Percentiles rank a stretch among this genome's conserved stretches.
Conservation (phyloP, 2,329 filamentous ascomycete species). For the Pestalotiopsis sp. region DNA sequence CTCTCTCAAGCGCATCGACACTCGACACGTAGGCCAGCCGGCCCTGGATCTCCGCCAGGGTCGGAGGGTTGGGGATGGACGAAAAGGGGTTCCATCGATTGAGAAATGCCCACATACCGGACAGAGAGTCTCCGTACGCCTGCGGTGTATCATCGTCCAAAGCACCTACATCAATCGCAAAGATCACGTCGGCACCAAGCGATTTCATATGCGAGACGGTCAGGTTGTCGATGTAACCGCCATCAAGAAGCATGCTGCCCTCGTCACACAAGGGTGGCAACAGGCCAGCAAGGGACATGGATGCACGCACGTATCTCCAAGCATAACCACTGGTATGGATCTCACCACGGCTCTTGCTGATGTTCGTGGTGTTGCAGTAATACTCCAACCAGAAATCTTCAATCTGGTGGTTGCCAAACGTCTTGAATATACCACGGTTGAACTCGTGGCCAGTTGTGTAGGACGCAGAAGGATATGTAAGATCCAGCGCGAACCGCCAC, state of each 20-base stretch:
- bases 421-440: conserved; percentile 98
- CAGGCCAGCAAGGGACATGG: conserved; percentile 93
- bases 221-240: conserved; percentile 95
- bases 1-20: conserved; percentile 90
- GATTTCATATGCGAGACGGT: conserved; percentile 98
- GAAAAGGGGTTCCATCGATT: conserved; percentile 99
- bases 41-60: conserved; percentile 93
- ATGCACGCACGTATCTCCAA: conserved; percentile 95
- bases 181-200: conserved; percentile 89
- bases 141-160: conserved; percentile 92
- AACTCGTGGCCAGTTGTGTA: conserved; percentile 99
- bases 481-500: conserved; percentile 95
- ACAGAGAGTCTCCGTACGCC: conserved; percentile 89
- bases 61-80: conserved; percentile 85
- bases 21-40: conserved; percentile 92
- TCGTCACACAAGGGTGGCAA: conserved; percentile 95
- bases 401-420: conserved; percentile 94
- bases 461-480: conserved; percentile 94
- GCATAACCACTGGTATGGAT: conserved; percentile 96
- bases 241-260: conserved; percentile 93
- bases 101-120: conserved; percentile 90
- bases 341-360: conserved; percentile 88
- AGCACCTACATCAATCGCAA: conserved; percentile 92
- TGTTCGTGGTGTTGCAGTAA: conserved; percentile 99
- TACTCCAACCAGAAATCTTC: conserved; percentile 99